A percentile compares a stretch with the other conserved stretches of the same genome.
phyloP scores from a whole-genome alignment of 257 asterid genomes.

The Solanum megistacrolobum region DNA sequence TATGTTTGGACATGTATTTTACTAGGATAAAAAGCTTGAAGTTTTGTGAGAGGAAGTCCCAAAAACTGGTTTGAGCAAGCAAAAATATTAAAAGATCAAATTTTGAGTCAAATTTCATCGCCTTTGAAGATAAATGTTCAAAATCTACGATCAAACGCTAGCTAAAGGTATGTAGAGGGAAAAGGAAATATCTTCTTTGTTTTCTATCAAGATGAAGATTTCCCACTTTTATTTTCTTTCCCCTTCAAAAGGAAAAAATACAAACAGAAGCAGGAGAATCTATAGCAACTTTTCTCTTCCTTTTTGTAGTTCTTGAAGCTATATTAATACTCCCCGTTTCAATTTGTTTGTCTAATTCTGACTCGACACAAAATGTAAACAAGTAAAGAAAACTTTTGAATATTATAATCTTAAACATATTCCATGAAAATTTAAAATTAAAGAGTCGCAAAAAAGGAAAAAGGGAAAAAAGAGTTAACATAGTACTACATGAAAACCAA shows the following conservation, averaged over 20 bases:
- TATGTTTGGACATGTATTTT: not conserved
- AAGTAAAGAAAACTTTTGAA: fast-evolving
- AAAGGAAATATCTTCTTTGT: not conserved
- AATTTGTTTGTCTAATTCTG: not conserved
- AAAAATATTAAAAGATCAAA: not conserved
- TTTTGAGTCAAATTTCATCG: not conserved
- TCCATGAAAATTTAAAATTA: not conserved
- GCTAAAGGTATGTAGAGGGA: not conserved
- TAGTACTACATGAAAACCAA: not conserved
- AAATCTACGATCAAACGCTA: not conserved
- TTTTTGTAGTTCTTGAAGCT: not conserved
- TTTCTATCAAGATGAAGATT: not conserved
- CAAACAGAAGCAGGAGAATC: not conserved
- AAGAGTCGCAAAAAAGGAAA: not conserved
- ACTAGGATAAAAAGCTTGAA: not conserved
- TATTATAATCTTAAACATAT: not conserved
- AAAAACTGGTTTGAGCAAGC: not conserved
- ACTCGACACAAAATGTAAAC: fast-evolving
- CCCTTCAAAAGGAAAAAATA: not conserved
- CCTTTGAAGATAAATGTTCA: not conserved
- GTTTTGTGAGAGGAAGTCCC: not conserved
- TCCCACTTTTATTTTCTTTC: not conserved
- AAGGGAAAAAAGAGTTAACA: not conserved
- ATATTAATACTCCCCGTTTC: not conserved
- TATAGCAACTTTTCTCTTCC: not conserved